Evolutionary conservation across 2,329 filamentous ascomycete species (phyloP), one percentile per base, ranked within the genome.

Genomic region (Chrysoporthe austroafricana): DNA sequence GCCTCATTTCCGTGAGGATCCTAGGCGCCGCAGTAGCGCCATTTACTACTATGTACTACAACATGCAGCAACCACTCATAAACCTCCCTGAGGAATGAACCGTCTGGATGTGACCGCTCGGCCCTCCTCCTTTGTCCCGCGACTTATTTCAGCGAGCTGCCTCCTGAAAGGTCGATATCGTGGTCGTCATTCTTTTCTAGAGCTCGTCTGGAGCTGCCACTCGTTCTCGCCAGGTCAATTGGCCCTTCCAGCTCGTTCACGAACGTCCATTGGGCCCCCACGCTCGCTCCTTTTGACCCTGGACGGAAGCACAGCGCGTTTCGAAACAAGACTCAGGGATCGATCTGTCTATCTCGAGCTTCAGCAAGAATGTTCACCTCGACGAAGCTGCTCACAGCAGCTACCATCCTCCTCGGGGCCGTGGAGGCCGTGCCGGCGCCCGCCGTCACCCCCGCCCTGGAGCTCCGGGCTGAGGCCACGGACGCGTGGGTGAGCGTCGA

Each of bases 401-500:
- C 57, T 7, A 59, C 54, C 2, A 32, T 70, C 52, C 59, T 68
- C 60, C 26, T 66, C 9, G 56, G 60, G n/a, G 57, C 48, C 54
- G 63, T 63, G 16, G 48, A 67, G 5, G 66, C 68, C 42, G 43
- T 34, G 7, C 66, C 69, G 1, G 64, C 57, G 8, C 60, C 63
- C n/a, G 54, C 39, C 6, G 54, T 57, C 18, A 66, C 66, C 8
- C 66, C 62, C 6, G 59, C 59, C n/a, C 57, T 70, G 18, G 66
- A 62, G 11, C 60, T 59, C 14, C 61, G 63, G 7, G 63, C 63
- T 5, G 63, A 64, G 21, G 52, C 69, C 18, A 80, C 81, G 6
- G 80, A 80, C 26, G 79, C 81, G 44, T 88, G 86, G 86, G 82
- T 87, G 59, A 80, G 78, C 4, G 82, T 88, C 69, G 78, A 82